phyloP scores from a whole-genome alignment of 768 basidiomycete genomes.

The Serendipita sp. region DNA sequence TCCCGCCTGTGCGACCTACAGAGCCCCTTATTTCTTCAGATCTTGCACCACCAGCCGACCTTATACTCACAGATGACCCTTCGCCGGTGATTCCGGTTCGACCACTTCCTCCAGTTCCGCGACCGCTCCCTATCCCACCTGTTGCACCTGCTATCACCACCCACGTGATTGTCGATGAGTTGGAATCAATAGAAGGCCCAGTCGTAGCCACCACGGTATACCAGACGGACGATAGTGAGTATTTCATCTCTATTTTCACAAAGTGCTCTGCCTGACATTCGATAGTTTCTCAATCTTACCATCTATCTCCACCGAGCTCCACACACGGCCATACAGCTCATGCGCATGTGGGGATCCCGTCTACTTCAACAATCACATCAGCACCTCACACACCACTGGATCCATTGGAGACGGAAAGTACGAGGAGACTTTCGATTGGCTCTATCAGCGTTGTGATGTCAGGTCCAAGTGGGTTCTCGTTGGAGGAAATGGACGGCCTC shows the following conservation, averaged over 20 bases:
- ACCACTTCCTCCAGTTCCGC: background rate
- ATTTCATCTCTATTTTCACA: no score
- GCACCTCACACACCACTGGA: constrained; percentile 1
- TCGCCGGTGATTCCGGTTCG: background rate
- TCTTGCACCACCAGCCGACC: background rate
- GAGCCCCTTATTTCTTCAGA: background rate
- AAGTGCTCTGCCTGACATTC: no score
- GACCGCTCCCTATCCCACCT: constrained; percentile 2
- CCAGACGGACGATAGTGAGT: background rate
- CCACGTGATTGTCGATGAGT: background rate
- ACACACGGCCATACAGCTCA: background rate
- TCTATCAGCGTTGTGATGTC: background rate
- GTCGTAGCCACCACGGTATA: background rate
- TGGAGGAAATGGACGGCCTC: constrained; percentile 5
- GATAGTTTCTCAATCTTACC: background rate
- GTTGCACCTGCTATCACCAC: background rate
- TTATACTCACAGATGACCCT: background rate
- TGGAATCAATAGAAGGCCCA: constrained; percentile 2
- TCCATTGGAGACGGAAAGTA: background rate
- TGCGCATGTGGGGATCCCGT: background rate
- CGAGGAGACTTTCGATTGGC: background rate
- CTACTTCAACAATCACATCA: background rate
- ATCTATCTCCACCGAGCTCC: background rate
- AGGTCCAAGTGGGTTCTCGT: background rate
- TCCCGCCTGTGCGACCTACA: background rate